Evolutionary conservation across 306 rosid genomes (phyloP), one percentile per base, ranked within the genome.

Genomic region (Corylus heterophylla): DNA sequence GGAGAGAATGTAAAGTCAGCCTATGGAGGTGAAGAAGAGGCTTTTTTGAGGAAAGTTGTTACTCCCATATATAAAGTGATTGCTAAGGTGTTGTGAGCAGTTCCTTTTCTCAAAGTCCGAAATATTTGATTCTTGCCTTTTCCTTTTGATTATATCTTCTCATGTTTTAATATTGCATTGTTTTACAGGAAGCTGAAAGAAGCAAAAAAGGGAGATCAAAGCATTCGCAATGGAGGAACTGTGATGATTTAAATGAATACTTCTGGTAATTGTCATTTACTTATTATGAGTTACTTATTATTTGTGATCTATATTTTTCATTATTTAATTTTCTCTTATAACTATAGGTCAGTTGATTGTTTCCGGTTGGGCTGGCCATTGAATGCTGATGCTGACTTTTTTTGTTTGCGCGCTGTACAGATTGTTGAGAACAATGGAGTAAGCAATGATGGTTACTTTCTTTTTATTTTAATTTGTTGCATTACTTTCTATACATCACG

Each of bases 221-320:
- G 87, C 98, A 95, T 88, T 95, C 98, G 25, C 97, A 90, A 72
- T 95, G 98, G 98, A 92, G 98, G 88, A 95, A 95, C 75, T 95
- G 92, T 69, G 98, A 95, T 85, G 98, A 95, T 89, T 72, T 92
- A 74, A 93, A 95, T 86, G 98, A 95, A 87, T 95, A 92, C 80
- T 95, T 95, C 80, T 95, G 98, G 98, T 95, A 91, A 37, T 18
- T 54, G 74, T 11, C 12, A 49, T 50, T 61, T 64, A 69, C 71
- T 48, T 73, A 71, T 68, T 79, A 10, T 12, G 17, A 78, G 51
- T 50, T 51, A 64, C 42, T 80, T 52, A 48, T 69, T 72, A 29
- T 2, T 31, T 67, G 2, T 20, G 31, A 42, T 76, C 77, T 59
- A 71, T 74, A 56, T 42, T 54, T 47, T 77, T 22, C 73, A 31